Evolutionary conservation across 2,329 filamentous ascomycete species (phyloP).

Genomic region (Trichoderma oligosporum): DNA sequence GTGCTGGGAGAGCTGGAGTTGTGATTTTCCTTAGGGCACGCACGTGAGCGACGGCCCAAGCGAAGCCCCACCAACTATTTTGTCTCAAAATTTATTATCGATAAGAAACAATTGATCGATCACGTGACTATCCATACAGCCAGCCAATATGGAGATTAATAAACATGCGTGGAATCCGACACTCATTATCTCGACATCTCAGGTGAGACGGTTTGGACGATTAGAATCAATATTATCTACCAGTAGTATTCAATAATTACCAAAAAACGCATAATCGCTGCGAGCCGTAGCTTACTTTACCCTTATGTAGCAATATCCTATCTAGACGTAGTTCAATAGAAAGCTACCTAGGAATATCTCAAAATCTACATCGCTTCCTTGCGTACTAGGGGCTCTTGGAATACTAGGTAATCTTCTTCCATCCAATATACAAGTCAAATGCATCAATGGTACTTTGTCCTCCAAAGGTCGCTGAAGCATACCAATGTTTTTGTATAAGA

Average conservation of each 20-base stretch:
- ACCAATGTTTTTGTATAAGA: too few species aligned
- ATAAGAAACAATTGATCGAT: not conserved
- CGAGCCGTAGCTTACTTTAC: too few species aligned
- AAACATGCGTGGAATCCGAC: slow-evolving; percentile 58
- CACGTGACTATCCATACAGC: slow-evolving; percentile 43
- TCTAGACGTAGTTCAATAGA: too few species aligned
- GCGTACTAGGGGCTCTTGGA: too few species aligned
- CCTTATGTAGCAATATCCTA: too few species aligned
- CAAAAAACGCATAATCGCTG: slow-evolving; percentile 44
- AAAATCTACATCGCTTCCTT: too few species aligned
- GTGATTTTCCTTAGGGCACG: slow-evolving; percentile 43
- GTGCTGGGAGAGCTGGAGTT: slow-evolving; percentile 34
- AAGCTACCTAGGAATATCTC: too few species aligned
- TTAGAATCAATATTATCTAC: slow-evolving; percentile 59
- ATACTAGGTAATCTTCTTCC: too few species aligned
- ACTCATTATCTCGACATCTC: slow-evolving; percentile 64
- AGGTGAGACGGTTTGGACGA: slow-evolving; percentile 56
- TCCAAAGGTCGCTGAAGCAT: too few species aligned
- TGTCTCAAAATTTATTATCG: not conserved
- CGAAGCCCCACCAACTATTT: slow-evolving; percentile 22
- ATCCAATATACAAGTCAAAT: too few species aligned
- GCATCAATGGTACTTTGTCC: too few species aligned
- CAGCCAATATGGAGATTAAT: slow-evolving; percentile 54
- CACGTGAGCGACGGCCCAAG: slow-evolving; percentile 35
- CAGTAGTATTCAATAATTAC: slow-evolving; percentile 54